Evolutionary conservation across 2,329 filamentous ascomycete genomes (phyloP).

Genomic region (Penicillium sclerotigenum): DNA sequence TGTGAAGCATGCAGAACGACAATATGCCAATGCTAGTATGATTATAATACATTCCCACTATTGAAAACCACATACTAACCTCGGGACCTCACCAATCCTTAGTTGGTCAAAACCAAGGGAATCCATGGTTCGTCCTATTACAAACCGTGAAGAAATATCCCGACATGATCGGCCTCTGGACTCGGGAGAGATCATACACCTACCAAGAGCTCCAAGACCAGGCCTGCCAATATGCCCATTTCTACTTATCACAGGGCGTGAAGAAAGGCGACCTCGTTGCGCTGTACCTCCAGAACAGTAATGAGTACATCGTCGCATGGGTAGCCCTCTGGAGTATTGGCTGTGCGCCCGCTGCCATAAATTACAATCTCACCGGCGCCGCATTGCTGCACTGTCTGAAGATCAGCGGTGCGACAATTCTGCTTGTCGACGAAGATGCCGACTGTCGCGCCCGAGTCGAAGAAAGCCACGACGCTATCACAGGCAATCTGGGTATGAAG

Average conservation of each 20-base stretch:
- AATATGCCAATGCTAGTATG: slow-evolving; percentile 51
- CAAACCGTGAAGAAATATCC: slow-evolving; percentile 52
- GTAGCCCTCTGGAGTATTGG: slow-evolving; percentile 64
- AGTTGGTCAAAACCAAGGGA: slow-evolving; percentile 54
- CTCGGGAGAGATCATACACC: slow-evolving; percentile 58
- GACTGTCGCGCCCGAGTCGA: slow-evolving; percentile 58
- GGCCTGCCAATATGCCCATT: slow-evolving; percentile 60
- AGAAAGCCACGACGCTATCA: slow-evolving; percentile 47
- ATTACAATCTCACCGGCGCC: slow-evolving; percentile 64
- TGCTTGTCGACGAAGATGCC: slow-evolving; percentile 58
- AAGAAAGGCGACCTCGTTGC: slow-evolving; percentile 60
- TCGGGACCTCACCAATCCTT: no score
- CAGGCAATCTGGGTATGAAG: slow-evolving; percentile 57
- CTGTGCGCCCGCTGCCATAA: slow-evolving; percentile 67
- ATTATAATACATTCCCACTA: background rate
- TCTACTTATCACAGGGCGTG: slow-evolving; percentile 59
- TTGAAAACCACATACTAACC: background rate
- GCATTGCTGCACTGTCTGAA: slow-evolving; percentile 64
- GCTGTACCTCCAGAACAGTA: slow-evolving; percentile 65
- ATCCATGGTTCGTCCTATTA: slow-evolving; percentile 66
- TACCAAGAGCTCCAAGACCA: slow-evolving; percentile 56
- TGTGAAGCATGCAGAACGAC: slow-evolving; percentile 43
- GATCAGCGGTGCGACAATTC: slow-evolving; percentile 54
- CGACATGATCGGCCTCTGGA: slow-evolving; percentile 64
- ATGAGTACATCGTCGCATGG: slow-evolving; percentile 66